Evolutionary conservation across 1,284 basidiomycete genomes (phyloP), one percentile per base, ranked within the genome.

Genomic region (Amylostereum areolatum): DNA sequence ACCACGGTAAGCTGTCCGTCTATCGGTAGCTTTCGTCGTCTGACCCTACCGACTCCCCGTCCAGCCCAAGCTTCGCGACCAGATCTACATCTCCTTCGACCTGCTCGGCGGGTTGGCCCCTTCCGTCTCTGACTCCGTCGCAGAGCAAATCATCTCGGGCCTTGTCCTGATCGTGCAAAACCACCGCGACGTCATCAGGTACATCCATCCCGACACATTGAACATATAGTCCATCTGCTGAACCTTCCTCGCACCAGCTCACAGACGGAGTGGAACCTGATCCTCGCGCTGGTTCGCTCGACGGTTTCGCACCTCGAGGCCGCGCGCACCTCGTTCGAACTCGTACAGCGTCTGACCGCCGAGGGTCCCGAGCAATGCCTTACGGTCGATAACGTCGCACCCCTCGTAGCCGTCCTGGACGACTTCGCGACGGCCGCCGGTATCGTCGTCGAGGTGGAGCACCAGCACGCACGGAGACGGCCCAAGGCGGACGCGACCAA

Each of bases 221-320:
- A 25, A 27, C 30, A 33, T 43, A 18, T 25, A 18, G 18, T 18
- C 18, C 18, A 50, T 46, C 49, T 46, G 3, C 40, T 47, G 49
- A 41, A 52, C 7, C 45, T 25, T 42, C 42, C 33, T 24, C 30
- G 18, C 36, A 36, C 11, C 54, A 89, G 82, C 52, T 94, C 92
- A 2, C 86, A 89, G 58, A 97, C 96, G 0, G 95, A 99, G 66
- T 99, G 97, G 97, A 91, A 90, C 48, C 72, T 98, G 33, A 80
- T 96, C 12, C 92, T 97, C 59, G 86, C 92, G 1, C 74, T 98
- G n/a, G 80, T 99, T 57, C 81, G 90, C 37, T 87, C 86, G 1
- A 93, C 92, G 1, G 81, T 92, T 42, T 77, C 85, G 6, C 89
- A 97, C 59, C 82, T 91, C n/a, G 90, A 92, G 65, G 93, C 94